Evolutionary conservation across 2,329 filamentous ascomycete genomes (phyloP).

Genomic region (Trichoderma sp.): DNA sequence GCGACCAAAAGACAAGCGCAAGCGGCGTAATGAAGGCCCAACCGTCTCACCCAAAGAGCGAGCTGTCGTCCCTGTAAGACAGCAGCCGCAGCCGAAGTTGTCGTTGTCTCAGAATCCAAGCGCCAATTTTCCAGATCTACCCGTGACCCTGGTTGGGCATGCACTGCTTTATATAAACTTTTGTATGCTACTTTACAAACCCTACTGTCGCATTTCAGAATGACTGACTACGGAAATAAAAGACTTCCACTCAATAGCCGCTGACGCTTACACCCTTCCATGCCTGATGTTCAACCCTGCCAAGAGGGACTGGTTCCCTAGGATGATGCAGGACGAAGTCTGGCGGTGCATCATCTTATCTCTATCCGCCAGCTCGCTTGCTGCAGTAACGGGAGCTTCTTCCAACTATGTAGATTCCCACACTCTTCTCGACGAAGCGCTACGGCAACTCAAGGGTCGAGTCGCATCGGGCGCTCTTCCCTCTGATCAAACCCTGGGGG

Average conservation of each 20-base stretch:
- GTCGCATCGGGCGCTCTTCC: not conserved
- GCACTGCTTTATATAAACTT: conserved; percentile 13
- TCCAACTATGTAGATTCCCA: conserved; percentile 3
- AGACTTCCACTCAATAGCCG: conserved; percentile 13
- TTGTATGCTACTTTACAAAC: not conserved
- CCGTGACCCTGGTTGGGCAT: not conserved
- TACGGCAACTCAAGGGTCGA: not conserved
- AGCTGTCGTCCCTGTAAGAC: not conserved
- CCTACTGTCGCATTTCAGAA: not conserved
- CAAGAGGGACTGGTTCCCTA: conserved; percentile 15
- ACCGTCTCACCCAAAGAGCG: not conserved
- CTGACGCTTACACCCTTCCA: conserved; percentile 1
- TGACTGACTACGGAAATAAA: not conserved
- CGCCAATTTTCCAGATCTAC: not conserved
- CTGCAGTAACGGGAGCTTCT: not conserved
- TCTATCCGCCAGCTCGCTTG: conserved; percentile 4
- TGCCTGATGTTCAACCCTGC: conserved; percentile 9
- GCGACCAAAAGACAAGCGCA: not conserved
- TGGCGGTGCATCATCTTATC: conserved; percentile 14
- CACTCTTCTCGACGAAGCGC: conserved; percentile 1
- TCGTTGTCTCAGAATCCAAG: not conserved
- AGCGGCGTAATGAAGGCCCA: not conserved
- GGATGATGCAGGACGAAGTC: conserved; percentile 5
- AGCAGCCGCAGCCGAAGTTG: not conserved
- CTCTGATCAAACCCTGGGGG: conserved; percentile 7